These are phyloP conservation scores for Ganoderma resinaceum DNA, from an alignment of 1,284 basidiomycete genomes.

Conservation along the genomic window DNA sequence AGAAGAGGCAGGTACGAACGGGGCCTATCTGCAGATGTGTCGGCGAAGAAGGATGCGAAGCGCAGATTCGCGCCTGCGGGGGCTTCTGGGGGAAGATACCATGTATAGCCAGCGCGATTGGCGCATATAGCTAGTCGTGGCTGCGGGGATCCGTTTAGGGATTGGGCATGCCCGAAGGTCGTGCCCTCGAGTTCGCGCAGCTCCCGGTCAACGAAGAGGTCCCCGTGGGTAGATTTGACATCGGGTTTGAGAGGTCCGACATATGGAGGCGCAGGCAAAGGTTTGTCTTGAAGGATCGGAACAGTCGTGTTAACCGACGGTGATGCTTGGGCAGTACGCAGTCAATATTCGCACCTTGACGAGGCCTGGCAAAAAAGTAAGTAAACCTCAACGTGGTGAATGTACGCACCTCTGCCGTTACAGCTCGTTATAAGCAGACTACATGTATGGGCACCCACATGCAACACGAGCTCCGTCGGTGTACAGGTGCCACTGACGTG, in stretches of 20 bases:
- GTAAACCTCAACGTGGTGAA: too few relatives aligned
- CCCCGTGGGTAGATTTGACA: background rate
- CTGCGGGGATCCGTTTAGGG: background rate
- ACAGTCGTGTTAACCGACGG: background rate
- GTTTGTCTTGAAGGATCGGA: background rate
- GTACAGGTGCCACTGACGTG: background rate
- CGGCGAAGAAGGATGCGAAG: background rate
- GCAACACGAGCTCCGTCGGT: background rate
- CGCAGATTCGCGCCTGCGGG: background rate
- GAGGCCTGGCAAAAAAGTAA: too few relatives aligned
- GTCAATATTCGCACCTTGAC: background rate
- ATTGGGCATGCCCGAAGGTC: background rate
- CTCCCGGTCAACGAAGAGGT: background rate
- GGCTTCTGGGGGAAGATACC: background rate
- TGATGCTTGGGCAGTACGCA: background rate
- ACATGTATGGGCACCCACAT: background rate
- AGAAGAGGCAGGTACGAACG: background rate
- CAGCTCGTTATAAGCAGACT: background rate
- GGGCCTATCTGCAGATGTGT: background rate
- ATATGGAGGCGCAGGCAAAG: background rate
- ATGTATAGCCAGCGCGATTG: background rate
- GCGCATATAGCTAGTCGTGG: background rate
- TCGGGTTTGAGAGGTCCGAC: background rate
- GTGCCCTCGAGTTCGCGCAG: background rate
- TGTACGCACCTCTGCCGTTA: background rate